These are phyloP conservation scores for Yarrowia sp. DNA, from an alignment of 805 yeast genomes.

Conservation along the genomic window DNA sequence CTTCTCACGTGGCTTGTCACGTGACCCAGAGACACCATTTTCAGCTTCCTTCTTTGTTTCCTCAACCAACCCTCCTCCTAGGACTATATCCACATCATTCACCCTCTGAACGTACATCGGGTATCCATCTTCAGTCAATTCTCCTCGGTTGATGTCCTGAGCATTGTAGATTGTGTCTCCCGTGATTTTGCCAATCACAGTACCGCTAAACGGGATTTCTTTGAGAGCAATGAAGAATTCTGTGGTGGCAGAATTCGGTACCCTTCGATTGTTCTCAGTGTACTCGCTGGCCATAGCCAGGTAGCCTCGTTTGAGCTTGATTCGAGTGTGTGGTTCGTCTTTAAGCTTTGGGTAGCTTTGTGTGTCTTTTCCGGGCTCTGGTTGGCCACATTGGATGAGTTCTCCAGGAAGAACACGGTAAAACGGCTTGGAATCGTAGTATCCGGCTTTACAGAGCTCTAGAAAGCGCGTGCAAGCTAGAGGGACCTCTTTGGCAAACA, in stretches of 20 bases:
- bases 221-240: slow-evolving; percentile 60
- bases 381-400: slow-evolving; percentile 51
- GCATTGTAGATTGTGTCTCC: slow-evolving; percentile 64
- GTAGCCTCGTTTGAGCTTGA: slow-evolving; percentile 62
- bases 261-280: slow-evolving; percentile 43
- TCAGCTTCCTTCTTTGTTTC: neutral
- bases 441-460: slow-evolving; percentile 56
- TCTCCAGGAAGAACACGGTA: slow-evolving; percentile 51
- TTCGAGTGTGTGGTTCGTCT: slow-evolving; percentile 60
- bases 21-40: neutral
- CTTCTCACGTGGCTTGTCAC: neutral
- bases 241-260: slow-evolving; percentile 45
- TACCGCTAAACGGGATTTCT: slow-evolving; percentile 52
- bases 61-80: slow-evolving; percentile 20
- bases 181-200: slow-evolving; percentile 64
- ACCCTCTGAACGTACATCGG: slow-evolving; percentile 25
- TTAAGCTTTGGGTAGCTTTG: slow-evolving; percentile 45
- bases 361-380: slow-evolving; percentile 48
- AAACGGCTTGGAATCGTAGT: slow-evolving; percentile 55
- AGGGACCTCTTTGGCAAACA: slow-evolving; percentile 76
- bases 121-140: slow-evolving; percentile 38
- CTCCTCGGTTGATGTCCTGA: slow-evolving; percentile 56
- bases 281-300: slow-evolving; percentile 58
- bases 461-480: slow-evolving; percentile 57
- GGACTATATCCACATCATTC: neutral